phyloP scores from a whole-genome alignment of 2,329 filamentous ascomycete genomes.

The Sclerotinia nivalis region DNA sequence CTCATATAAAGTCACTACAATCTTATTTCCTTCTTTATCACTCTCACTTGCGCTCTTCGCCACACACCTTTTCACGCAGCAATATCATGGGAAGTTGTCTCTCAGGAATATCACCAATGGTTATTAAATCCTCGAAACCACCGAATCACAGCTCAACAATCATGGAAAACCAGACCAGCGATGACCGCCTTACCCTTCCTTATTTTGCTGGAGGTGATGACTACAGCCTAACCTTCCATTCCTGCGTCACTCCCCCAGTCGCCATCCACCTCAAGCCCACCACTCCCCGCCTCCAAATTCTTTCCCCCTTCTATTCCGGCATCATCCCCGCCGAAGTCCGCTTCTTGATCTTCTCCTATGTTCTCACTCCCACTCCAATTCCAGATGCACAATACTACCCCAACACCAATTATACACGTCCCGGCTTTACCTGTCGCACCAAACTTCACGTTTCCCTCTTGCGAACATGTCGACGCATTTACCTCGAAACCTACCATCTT shows the following conservation, averaged over 20 bases:
- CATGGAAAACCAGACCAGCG: background rate
- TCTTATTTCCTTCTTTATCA: background rate
- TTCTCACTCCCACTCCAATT: conserved; percentile 1
- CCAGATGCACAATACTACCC: background rate
- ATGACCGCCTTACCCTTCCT: background rate
- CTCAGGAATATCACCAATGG: background rate
- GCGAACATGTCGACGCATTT: conserved; percentile 31
- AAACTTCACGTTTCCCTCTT: conserved; percentile 30
- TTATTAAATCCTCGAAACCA: background rate
- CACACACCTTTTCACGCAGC: background rate
- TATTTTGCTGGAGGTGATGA: background rate
- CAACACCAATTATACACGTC: conserved; percentile 28
- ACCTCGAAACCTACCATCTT: conserved; percentile 35
- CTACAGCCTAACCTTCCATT: background rate
- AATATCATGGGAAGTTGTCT: background rate
- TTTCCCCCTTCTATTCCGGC: conserved; percentile 3
- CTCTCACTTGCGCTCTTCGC: background rate
- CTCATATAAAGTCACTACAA: background rate
- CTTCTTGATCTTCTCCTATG: conserved; percentile 10
- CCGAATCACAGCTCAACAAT: background rate
- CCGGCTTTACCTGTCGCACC: conserved; percentile 27
- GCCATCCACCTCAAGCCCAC: conserved; percentile 7
- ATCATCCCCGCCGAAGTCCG: conserved; percentile 14
- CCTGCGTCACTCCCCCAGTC: background rate
- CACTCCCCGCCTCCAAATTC: background rate